Base-by-base conservation (phyloP, 139 green algal genomes). In the Limnomonas spitsbergensis region DNA sequence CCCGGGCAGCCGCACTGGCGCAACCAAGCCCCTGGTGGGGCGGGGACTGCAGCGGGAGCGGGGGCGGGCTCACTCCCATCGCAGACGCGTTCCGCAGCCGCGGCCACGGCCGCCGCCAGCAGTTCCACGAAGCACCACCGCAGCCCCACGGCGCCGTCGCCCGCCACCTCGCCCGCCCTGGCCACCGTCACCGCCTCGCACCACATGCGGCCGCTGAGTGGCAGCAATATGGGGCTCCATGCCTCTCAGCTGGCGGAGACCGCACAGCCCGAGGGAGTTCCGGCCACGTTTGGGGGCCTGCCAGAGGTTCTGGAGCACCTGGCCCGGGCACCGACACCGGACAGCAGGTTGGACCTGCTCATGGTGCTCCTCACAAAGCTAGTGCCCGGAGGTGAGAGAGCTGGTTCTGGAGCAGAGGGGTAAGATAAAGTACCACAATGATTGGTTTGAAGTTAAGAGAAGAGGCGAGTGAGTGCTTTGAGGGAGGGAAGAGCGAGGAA, bases 201-300 rank as follows among this genome's bases (percentile, higher is more conserved):
- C 14, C 47, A 61, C 20, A 14, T 20, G 14, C n/a, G n/a, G n/a
- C n/a, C n/a, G n/a, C n/a, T n/a, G n/a, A n/a, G n/a, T n/a, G n/a
- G n/a, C n/a, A n/a, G n/a, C n/a, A n/a, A n/a, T n/a, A n/a, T n/a
- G n/a, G n/a, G n/a, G n/a, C n/a, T n/a, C n/a, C n/a, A n/a, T n/a
- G 47, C 47, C 47, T 14, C 47, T 61, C 47, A 61, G 47, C 47
- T 61, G 47, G 14, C 47, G 20, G n/a, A n/a, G n/a, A n/a, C n/a
- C n/a, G 14, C 47, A 14, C 61, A 40, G 3, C 34, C 61, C 31
- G 40, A 38, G 3, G 39, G 54, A 3, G 38, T 79, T 72, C 32
- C 68, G 68, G 26, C 38, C 1, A 68, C 47, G 14, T 86, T 86
- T 66, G 82, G 82, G 1, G 82, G 78, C 35, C 38, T 85, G 40